Evolutionary conservation across 2,329 filamentous ascomycete species (phyloP).

Genomic region (Pleurostoma richardsiae): DNA sequence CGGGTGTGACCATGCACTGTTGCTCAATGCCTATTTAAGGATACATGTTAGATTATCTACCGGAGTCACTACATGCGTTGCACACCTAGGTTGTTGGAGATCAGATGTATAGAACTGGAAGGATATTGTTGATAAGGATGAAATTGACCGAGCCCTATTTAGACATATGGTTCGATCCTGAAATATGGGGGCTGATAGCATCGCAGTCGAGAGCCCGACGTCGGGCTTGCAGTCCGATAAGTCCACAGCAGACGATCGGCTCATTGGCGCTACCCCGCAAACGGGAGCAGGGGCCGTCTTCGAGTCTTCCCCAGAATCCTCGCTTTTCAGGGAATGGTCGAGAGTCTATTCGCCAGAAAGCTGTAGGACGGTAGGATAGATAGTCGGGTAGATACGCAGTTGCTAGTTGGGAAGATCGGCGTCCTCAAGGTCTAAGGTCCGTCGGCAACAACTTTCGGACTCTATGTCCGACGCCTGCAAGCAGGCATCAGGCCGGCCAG

Average conservation of each 20-base stretch:
- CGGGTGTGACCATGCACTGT: not conserved
- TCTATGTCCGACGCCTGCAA: not conserved
- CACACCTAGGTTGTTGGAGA: not conserved
- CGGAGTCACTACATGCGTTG: not conserved
- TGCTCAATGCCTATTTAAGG: not conserved
- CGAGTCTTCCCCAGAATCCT: not conserved
- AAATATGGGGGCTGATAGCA: not conserved
- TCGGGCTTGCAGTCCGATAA: not conserved
- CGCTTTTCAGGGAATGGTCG: too few species aligned
- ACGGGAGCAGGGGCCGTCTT: not conserved
- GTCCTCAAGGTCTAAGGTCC: conserved; percentile 9
- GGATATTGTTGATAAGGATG: not conserved
- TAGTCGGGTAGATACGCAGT: too few species aligned
- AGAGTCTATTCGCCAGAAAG: too few species aligned
- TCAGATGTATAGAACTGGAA: not conserved
- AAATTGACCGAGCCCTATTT: not conserved
- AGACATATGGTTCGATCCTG: not conserved
- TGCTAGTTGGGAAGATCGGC: not conserved
- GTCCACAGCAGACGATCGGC: not conserved
- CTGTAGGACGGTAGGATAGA: too few species aligned
- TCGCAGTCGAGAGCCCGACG: not conserved
- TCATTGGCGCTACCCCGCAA: not conserved
- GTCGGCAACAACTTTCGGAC: not conserved
- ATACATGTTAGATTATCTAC: not conserved
- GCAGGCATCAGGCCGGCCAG: not conserved